Evolutionary conservation across 108 stramenopile species (phyloP), one percentile per base, ranked within the genome.

Genomic region (Thalassiosira profunda): DNA sequence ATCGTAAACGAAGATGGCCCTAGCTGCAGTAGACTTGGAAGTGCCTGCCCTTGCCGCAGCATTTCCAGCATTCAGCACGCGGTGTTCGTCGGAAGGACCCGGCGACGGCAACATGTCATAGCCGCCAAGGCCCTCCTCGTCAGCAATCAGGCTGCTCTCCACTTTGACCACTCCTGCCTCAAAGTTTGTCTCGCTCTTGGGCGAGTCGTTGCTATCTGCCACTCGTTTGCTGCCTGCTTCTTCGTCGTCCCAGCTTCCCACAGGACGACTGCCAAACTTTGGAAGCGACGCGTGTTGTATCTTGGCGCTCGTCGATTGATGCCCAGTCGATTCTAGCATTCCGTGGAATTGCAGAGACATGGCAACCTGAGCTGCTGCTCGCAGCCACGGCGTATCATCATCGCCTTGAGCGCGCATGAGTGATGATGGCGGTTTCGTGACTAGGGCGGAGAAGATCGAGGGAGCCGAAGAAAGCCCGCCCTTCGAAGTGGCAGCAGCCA

Each of bases 251-350:
- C 63, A 71, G 35, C 72, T 85, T 37, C 79, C 58, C 24, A 54
- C 38, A 15, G 84, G 64, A 30, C 28, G 63, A 71, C 76, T 72
- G 30, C 82, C 76, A 69, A 90, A 92, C 34, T 58, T 82, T 4
- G 93, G 93, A 20, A 95, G 59, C 4, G 91, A 92, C 10, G 93
- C 93, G 63, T 95, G 93, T 49, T 95, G 93, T 49, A 95, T 70
- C 33, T 82, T 86, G 5, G 93, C 90, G 71, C 93, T 95, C 36
- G 87, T 78, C 4, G 93, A 89, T 63, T 74, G 83, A 30, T 90
- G 52, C 0, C 93, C 93, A 7, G 93, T 85, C 28, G 87, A 90
- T 77, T 95, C 93, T 55, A 95, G 63, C 46, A 95, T 83, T 17
- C 93, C 91, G 53, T 95, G 93, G n/a, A 95, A 83, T 60, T 88